These are phyloP conservation scores for Gracilariopsis chorda DNA, from an alignment of 23 red algal genomes.

Conservation along the genomic window DNA sequence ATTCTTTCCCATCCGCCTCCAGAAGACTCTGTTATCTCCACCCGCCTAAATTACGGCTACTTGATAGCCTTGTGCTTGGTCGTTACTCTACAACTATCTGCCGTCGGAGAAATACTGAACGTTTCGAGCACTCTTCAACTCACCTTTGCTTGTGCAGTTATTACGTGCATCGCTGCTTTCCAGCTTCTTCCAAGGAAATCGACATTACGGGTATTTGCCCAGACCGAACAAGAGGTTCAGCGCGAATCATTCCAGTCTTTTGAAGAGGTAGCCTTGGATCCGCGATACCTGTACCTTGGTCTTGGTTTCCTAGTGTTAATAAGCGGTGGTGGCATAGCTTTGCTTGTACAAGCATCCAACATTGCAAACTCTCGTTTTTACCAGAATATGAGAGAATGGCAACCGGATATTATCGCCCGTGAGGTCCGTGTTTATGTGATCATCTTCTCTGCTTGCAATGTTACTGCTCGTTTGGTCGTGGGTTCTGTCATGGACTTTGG, in stretches of 20 bases:
- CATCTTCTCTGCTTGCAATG: slow-evolving; percentile 46
- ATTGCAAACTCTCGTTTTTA: background rate
- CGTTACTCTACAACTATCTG: background rate
- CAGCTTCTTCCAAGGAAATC: background rate
- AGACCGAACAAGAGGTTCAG: background rate
- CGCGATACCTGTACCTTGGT: slow-evolving; percentile 13
- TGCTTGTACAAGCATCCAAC: slow-evolving; percentile 34
- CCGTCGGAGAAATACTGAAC: background rate
- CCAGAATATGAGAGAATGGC: background rate
- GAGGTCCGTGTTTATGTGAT: slow-evolving; percentile 43
- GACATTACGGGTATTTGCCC: background rate
- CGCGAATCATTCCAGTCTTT: background rate
- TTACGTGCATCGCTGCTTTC: background rate
- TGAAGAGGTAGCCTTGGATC: background rate
- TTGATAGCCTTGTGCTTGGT: background rate
- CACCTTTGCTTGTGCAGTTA: background rate
- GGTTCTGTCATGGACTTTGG: slow-evolving; percentile 18
- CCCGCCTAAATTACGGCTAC: background rate
- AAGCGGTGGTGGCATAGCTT: slow-evolving; percentile 19
- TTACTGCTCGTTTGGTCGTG: slow-evolving; percentile 19
- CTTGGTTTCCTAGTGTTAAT: slow-evolving; percentile 9
- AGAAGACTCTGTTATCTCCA: background rate
- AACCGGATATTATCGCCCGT: background rate
- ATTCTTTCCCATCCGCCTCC: background rate
- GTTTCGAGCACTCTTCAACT: background rate